Percentiles rank a stretch among this genome's conserved stretches.
Conservation (phyloP, 164 flowering plant species). For the Aristolochia californica region DNA sequence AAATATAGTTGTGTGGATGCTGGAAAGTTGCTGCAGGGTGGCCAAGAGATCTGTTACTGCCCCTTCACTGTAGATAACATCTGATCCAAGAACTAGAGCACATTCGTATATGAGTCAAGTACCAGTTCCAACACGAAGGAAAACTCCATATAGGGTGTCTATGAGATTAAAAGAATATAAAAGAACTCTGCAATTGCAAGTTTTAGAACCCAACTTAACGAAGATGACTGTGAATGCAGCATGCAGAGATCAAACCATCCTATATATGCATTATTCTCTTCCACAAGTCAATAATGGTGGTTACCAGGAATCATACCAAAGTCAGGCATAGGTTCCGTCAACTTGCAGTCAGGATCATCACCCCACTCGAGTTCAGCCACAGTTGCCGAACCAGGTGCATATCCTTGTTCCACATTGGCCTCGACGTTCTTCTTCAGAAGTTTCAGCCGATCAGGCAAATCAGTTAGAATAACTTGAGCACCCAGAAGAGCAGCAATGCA, state of each 20-base stretch:
- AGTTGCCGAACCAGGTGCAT: conserved; percentile 49
- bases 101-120: background rate
- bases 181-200: background rate
- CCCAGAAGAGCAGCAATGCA: conserved; percentile 86
- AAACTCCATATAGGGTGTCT: background rate
- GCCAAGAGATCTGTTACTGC: conserved; percentile 60
- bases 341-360: conserved; percentile 42
- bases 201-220: too few relatives aligned
- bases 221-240: too few relatives aligned
- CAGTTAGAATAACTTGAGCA: conserved; percentile 66
- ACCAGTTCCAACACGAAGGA: background rate
- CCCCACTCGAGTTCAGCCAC: conserved; percentile 80
- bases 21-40: conserved; percentile 54
- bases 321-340: conserved; percentile 59
- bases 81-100: conserved; percentile 68
- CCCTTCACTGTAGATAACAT: conserved; percentile 77
- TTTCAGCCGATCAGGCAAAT: conserved; percentile 78
- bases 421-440: conserved; percentile 76
- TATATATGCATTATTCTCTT: background rate
- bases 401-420: conserved; percentile 36
- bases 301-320: conserved; percentile 29
- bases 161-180: background rate
- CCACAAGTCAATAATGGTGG: background rate
- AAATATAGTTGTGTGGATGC: conserved; percentile 55
- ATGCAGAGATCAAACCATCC: background rate